Evolutionary conservation across 163 green algal species (phyloP), one percentile per base, ranked within the genome.

Genomic region (Scenedesmus sp.): DNA sequence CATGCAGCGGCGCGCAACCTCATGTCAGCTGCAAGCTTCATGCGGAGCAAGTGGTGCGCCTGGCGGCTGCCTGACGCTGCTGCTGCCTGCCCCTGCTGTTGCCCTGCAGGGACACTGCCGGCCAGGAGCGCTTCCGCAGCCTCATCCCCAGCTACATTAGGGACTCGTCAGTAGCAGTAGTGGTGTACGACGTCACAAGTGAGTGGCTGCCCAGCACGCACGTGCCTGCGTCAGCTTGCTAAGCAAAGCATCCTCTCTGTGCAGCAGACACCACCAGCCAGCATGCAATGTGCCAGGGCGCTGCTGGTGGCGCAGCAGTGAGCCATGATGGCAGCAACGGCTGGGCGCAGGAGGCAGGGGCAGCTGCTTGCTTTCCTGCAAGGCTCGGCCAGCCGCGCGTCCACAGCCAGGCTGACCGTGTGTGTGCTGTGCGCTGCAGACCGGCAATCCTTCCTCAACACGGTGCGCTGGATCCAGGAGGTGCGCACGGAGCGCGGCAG

Each of bases 171-270:
- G 98, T 99, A 18, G 98, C 98, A 18, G 98, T 99, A 13, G 97
- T 99, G 7, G 98, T 99, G 18, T 99, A 99, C 89, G 98, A 99
- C 92, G 98, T 99, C 56, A 98, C 98, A 82, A 99, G 97, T 99
- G 87, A 91, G 97, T 46, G 10, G 88, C 59, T 23, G 60, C 15
- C 18, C 79, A 70, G 88, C 74, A 88, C 34, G 26, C 77, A 60
- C 54, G 1, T 77, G 16, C 5, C 23, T 59, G 60, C 34, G 64
- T 6, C 81, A 74, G 62, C 86, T 73, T 12, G 26, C 52, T 5
- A 7, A 26, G 54, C 10, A 34, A 84, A 70, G 79, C n/a, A n/a
- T 46, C 15, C 16, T 46, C 67, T 46, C 10, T 6, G 4, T n/a
- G 52, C 87, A 84, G 73, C 73, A 91, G 87, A 34, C 18, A 20